These are phyloP conservation scores for Neurospora tetraspora DNA, from an alignment of 495 filamentous ascomycete species.

Conservation along the genomic window DNA sequence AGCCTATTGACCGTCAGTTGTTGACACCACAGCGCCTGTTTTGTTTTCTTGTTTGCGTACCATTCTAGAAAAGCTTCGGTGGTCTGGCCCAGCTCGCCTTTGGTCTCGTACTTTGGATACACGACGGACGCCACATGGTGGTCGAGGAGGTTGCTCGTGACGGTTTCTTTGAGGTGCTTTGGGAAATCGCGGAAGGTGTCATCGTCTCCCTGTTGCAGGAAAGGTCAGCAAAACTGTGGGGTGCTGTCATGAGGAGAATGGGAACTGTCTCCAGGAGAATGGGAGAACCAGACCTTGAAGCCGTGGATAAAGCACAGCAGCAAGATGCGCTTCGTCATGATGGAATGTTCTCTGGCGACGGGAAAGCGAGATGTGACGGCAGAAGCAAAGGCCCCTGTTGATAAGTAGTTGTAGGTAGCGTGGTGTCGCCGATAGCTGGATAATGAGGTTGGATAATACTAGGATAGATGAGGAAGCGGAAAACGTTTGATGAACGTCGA, in stretches of 20 bases:
- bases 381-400: not conserved
- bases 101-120: conserved; percentile 89
- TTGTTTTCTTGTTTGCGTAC: conserved; percentile 27
- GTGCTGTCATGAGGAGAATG: not conserved
- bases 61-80: conserved; percentile 75
- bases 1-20: conserved; percentile 45
- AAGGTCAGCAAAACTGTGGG: not conserved
- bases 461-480: not conserved
- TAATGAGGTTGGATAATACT: not conserved
- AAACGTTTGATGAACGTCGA: not conserved
- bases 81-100: conserved; percentile 69
- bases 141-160: conserved; percentile 61
- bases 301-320: conserved; percentile 88
- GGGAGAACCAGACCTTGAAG: conserved; percentile 59
- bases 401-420: not conserved
- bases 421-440: not conserved
- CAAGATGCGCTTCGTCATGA: conserved; percentile 65
- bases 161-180: conserved; percentile 54
- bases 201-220: conserved; percentile 57
- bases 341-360: not conserved
- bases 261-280: not conserved
- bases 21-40: not conserved
- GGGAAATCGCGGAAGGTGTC: conserved; percentile 78
- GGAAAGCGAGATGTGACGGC: not conserved
- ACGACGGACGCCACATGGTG: conserved; percentile 58